Evolutionary conservation across 441 rosid species (phyloP), one percentile per base, ranked within the genome.

Genomic region (Bocquillonia castaneifolia): DNA sequence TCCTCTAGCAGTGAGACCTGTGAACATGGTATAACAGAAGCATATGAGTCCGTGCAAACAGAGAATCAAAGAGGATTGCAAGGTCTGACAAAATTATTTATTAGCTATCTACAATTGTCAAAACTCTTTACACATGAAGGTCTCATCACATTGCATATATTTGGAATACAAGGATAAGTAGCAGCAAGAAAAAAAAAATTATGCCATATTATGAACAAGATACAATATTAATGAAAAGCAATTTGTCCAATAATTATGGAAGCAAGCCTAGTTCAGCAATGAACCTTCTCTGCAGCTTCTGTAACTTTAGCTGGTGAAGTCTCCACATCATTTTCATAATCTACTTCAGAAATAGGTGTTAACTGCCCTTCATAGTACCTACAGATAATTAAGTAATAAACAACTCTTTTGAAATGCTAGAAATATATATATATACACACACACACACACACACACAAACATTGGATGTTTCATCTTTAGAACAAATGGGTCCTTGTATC

Each of bases 361-460:
- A 95, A 73, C 81, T 92, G 93, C 31, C 97, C 97, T 83, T 86
- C 96, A 84, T 82, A 95, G 75, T 95, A 90, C 82, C 99, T 95
- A 79, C 61, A 59, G 17, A 59, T 22, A 64, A 48, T 45, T n/a
- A 57, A 59, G 51, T 9, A 42, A 17, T 54, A 70, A 67, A 57
- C 42, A n/a, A 26, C 10, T 56, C 72, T 72, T 63, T 59, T 51
- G n/a, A n/a, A n/a, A n/a, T n/a, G 22, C 10, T 50, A 20, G 54
- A 50, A 5, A 50, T 1, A 22, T 7, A 8, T 2, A 7, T 22
- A 50, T 50, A 28, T n/a, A 50, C 9, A 50, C 29, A 29, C 17
- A 40, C 44, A 52, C 6, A 47, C n/a, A 20, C n/a, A 50, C 9
- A 50, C 29, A 29, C 17, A 40, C 44, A 52, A 13, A 47, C n/a